A percentile compares a stretch with the other conserved stretches of the same genome.
These are phyloP conservation scores for Colletotrichum sojae DNA, from an alignment of 2,329 filamentous ascomycete genomes.

Conservation along the genomic window DNA sequence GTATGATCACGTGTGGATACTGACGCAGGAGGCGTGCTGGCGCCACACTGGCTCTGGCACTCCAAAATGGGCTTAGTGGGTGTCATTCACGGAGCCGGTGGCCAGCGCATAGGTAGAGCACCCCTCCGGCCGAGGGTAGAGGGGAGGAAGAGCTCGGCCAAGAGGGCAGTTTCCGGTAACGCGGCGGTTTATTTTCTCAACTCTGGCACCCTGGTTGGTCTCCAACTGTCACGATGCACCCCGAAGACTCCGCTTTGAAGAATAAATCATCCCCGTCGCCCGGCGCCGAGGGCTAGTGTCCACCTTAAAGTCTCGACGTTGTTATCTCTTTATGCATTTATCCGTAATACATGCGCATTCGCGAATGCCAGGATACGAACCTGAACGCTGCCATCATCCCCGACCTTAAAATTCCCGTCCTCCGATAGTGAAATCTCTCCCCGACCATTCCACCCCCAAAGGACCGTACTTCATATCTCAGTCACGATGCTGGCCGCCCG, in stretches of 20 bases:
- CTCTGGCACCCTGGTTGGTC: slow-evolving; percentile 14
- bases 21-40: too few relatives aligned
- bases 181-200: slow-evolving; percentile 31
- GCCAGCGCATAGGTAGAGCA: too few relatives aligned
- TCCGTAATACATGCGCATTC: background rate
- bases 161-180: slow-evolving; percentile 26
- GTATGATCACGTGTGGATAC: too few relatives aligned
- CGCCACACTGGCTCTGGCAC: too few relatives aligned
- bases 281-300: background rate
- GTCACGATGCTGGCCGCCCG: slow-evolving; percentile 86
- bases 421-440: slow-evolving; percentile 30
- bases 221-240: background rate
- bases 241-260: background rate
- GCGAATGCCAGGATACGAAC: background rate
- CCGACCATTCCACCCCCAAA: slow-evolving; percentile 40
- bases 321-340: background rate
- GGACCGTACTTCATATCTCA: slow-evolving; percentile 39
- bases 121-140: too few relatives aligned
- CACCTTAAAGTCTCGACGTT: background rate
- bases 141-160: slow-evolving; percentile 2
- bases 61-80: too few relatives aligned
- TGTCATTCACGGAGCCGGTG: too few relatives aligned
- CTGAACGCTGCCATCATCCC: slow-evolving; percentile 10
- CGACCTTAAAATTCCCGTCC: slow-evolving; percentile 34
- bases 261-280: background rate